Evolutionary conservation across 1,284 basidiomycete species (phyloP).

Genomic region (Trametes sp.): DNA sequence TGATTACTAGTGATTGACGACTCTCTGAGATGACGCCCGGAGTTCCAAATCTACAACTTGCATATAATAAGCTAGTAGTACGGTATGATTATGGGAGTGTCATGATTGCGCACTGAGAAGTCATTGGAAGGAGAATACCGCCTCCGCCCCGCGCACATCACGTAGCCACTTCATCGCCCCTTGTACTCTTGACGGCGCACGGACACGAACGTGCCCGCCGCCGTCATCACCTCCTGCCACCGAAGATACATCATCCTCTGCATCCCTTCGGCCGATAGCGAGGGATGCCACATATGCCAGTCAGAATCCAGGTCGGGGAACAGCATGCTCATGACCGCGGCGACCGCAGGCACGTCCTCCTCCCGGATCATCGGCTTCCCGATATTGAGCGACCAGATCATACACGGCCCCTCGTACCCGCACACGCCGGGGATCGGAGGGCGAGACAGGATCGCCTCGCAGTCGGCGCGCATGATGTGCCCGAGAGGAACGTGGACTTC

Average conservation of each 20-base stretch:
- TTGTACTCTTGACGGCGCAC: neutral
- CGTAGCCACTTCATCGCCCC: neutral
- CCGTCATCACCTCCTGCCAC: neutral
- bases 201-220: neutral
- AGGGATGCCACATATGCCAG: neutral
- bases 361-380: neutral
- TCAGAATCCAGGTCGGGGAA: neutral
- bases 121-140: too few relatives aligned
- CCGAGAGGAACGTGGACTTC: neutral
- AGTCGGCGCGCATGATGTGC: neutral
- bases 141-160: neutral
- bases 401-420: too few relatives aligned
- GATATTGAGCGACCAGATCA: neutral
- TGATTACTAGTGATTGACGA: too few relatives aligned
- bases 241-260: neutral
- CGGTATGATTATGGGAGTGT: too few relatives aligned
- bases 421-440: neutral
- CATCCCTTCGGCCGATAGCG: neutral
- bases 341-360: neutral
- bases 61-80: too few relatives aligned
- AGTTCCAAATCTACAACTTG: too few relatives aligned
- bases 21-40: too few relatives aligned
- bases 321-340: neutral
- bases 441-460: neutral
- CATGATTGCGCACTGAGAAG: too few relatives aligned